Base-by-base conservation (phyloP, 2,329 filamentous ascomycete species). In the Colletotrichum sansevieriae region DNA sequence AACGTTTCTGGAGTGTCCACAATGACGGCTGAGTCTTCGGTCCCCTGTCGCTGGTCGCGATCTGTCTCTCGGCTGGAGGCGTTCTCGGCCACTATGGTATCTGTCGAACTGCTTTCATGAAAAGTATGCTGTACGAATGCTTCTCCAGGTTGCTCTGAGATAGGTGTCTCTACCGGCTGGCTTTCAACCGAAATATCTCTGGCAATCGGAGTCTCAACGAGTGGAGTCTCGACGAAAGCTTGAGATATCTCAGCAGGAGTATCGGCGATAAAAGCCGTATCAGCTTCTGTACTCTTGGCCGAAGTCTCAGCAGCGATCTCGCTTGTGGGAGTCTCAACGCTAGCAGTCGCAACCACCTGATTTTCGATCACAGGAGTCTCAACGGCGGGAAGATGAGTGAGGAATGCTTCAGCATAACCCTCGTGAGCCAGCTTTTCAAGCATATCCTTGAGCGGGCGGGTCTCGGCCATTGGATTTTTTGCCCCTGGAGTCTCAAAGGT, bases 171-270 rank as follows among this genome's bases (percentile, higher is more conserved):
- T 15, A 51, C 29, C n/a, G 20, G 13, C 6, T 13, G 46, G 13
- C 13, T 49, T 20, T 49, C 58, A 20, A 13, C 9, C 33, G n/a
- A 15, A 20, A 37, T 41, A 20, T 43, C 25, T 12, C 22, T 47
- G 29, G 12, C 35, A 54, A n/a, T 13, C n/a, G 47, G 47, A 62
- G 37, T 62, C 35, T 62, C 59, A 43, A 52, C 10, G 13, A 15
- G 33, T 29, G 37, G 22, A 63, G 59, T 22, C 22, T 62, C 59
- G 7, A 61, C 29, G 13, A 22, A 22, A 43, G 59, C 47, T 29
- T 4, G 4, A 44, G 39, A 13, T 18, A 5, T 57, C 54, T 55
- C n/a, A n/a, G 22, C 22, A 29, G 55, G 37, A 41, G 13, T 2
- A 15, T 54, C 29, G 51, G 29, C 25, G 9, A 37, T 44, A 8